Conservation (phyloP, 495 filamentous ascomycete genomes). For the Penicillium coffeae region DNA sequence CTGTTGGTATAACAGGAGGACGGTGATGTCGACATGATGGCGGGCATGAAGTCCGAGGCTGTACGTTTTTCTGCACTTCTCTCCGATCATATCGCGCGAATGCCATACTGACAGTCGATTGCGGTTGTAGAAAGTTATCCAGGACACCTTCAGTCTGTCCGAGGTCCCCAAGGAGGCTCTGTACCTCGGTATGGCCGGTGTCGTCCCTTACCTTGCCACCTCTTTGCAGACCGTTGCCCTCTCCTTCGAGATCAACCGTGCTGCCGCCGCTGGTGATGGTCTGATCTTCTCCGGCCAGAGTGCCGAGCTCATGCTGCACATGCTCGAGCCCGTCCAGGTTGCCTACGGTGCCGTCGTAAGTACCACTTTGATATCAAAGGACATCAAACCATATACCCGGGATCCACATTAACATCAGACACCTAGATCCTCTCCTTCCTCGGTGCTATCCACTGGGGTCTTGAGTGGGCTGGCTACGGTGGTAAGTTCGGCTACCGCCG, state of each 20-base stretch:
- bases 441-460: slow-evolving; percentile 92
- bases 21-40: slow-evolving; percentile 59
- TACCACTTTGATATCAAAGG: slow-evolving; percentile 10
- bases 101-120: slow-evolving; percentile 7
- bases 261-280: slow-evolving; percentile 54
- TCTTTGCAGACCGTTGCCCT: slow-evolving; percentile 85
- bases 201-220: slow-evolving; percentile 85
- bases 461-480: slow-evolving; percentile 75
- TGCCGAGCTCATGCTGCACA: slow-evolving; percentile 68
- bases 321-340: slow-evolving; percentile 87
- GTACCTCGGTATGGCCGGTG: slow-evolving; percentile 79
- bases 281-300: slow-evolving; percentile 64
- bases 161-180: slow-evolving; percentile 79
- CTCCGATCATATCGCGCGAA: background rate
- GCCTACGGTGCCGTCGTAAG: slow-evolving; percentile 89
- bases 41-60: slow-evolving; percentile 67
- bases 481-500: slow-evolving; percentile 68
- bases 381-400: background rate
- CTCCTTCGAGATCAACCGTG: slow-evolving; percentile 72
- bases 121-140: slow-evolving; percentile 62
- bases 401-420: slow-evolving; percentile 4
- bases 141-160: slow-evolving; percentile 78
- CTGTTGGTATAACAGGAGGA: slow-evolving; percentile 24
- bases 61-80: slow-evolving; percentile 46
- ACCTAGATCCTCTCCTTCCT: slow-evolving; percentile 87